Evolutionary conservation across 2,329 filamentous ascomycete genomes (phyloP).

Genomic region (Phialophora chinensis): DNA sequence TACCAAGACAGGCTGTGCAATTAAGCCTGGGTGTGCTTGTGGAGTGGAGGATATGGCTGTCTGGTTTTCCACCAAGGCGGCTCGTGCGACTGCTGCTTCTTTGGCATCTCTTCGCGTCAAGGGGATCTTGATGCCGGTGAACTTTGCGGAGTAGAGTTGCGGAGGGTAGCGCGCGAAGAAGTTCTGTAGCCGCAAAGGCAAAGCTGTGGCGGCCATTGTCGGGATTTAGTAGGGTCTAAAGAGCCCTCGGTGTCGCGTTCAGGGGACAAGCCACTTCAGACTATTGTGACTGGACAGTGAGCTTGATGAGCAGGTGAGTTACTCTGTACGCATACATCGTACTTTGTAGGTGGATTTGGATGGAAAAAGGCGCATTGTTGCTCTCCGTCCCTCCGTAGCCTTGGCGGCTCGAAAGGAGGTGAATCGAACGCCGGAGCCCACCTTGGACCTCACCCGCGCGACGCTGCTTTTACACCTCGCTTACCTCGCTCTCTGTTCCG

Average conservation of each 20-base stretch:
- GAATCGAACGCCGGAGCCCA: too few relatives aligned
- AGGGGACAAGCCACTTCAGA: neutral
- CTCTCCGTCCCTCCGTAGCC: neutral
- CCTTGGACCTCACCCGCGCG: too few relatives aligned
- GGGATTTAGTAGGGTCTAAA: neutral
- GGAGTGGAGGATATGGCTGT: neutral
- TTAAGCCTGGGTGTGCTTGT: neutral
- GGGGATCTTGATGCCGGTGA: constrained; percentile 41
- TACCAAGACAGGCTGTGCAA: constrained; percentile 20
- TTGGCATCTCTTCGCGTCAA: constrained; percentile 34
- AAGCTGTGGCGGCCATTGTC: constrained; percentile 40
- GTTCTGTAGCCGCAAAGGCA: constrained; percentile 77
- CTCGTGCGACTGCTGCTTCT: constrained; percentile 27
- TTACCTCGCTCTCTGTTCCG: too few relatives aligned
- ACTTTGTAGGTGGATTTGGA: neutral
- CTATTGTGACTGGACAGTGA: neutral
- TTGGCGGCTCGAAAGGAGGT: neutral
- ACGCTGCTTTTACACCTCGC: too few relatives aligned
- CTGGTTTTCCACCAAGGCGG: constrained; percentile 7
- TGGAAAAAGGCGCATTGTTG: neutral
- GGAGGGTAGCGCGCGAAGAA: constrained; percentile 94
- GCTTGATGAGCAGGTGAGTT: neutral
- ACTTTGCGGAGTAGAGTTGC: constrained; percentile 52
- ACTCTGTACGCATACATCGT: neutral
- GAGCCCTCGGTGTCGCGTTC: neutral